Percentiles rank a stretch among this genome's conserved stretches.
Evolutionary conservation across 768 basidiomycete genomes (phyloP).

Genomic region (Trametopsis cervina): DNA sequence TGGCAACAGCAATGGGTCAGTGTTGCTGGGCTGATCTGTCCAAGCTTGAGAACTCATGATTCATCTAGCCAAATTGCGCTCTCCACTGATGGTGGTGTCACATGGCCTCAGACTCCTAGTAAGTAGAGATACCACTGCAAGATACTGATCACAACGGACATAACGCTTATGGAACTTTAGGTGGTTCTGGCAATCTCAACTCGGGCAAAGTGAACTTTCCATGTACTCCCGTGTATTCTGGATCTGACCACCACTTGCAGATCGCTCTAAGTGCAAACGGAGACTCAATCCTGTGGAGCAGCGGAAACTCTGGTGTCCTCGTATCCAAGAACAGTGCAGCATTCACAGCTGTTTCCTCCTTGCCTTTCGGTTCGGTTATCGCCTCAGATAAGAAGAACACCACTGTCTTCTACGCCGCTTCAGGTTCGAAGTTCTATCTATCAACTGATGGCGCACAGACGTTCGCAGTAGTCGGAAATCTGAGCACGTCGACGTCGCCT

Average conservation of each 20-base stretch:
- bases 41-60: background rate
- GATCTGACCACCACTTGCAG: conserved; percentile 6
- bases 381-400: conserved; percentile 58
- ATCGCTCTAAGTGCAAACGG: conserved; percentile 44
- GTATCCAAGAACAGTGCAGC: conserved; percentile 44
- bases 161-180: too few relatives aligned
- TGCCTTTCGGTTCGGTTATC: conserved; percentile 48
- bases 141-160: too few relatives aligned
- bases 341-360: conserved; percentile 42
- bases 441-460: conserved; percentile 51
- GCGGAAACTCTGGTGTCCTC: conserved; percentile 38
- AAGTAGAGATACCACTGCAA: too few relatives aligned
- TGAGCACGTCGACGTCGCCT: conserved; percentile 43
- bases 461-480: conserved; percentile 34
- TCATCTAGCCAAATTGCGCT: conserved; percentile 44
- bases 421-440: conserved; percentile 49
- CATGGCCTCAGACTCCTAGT: conserved; percentile 53
- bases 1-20: conserved; percentile 37
- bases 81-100: conserved; percentile 44
- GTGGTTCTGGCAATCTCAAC: conserved; percentile 38
- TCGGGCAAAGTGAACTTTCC: conserved; percentile 13
- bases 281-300: conserved; percentile 53
- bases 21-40: background rate
- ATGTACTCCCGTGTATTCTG: background rate
- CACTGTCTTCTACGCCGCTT: conserved; percentile 53